Evolutionary conservation across 805 yeast genomes (phyloP), one percentile per base, ranked within the genome.

Genomic region (Schizosaccharomyces japonicus): DNA sequence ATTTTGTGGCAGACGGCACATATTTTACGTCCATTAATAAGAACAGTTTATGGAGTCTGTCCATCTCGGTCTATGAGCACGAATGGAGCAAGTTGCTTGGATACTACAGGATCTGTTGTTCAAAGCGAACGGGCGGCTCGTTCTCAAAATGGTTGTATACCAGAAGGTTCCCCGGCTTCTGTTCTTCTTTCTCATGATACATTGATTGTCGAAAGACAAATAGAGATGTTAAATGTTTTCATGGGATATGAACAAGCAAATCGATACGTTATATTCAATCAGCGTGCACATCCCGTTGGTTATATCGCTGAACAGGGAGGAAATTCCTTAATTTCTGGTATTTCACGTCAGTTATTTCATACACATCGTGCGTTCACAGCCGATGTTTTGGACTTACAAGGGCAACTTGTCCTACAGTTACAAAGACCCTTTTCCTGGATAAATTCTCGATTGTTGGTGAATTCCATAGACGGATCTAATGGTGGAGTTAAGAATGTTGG

Each of bases 181-280:
- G 65, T 68, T 39, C 64, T 85, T 4, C 62, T 87, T 36, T 69
- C 70, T 39, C 82, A 82, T 55, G 95, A 95, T 1, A 79, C 87
- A 3, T 60, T 87, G 19, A 83, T 87, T 0, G 73, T 90, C 44
- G 95, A 87, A 57, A 69, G 98, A 49, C 80, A 81, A 57, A 66
- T 90, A 23, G 96, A 90, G 63, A 70, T 78, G 65, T 77, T 83
- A 83, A 85, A 83, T 57, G 67, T 90, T 15, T 70, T 84, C 48
- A 57, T 85, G 44, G 95, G 95, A 1, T 82, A 80, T 55, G 96
- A 87, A 59, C 96, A 90, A 63, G 82, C 90, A 1, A 87, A 85
- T 58, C 65, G 69, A 52, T 87, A 87, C 58, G 69, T 53, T 19
- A 36, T 53, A 11, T 5, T 8, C 10, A 29, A 11, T 25, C 47